A percentile compares a stretch with the other conserved stretches of the same genome.
These are phyloP conservation scores for Chenopodium album DNA, from an alignment of 148 eudicot species.

Conservation along the genomic window DNA sequence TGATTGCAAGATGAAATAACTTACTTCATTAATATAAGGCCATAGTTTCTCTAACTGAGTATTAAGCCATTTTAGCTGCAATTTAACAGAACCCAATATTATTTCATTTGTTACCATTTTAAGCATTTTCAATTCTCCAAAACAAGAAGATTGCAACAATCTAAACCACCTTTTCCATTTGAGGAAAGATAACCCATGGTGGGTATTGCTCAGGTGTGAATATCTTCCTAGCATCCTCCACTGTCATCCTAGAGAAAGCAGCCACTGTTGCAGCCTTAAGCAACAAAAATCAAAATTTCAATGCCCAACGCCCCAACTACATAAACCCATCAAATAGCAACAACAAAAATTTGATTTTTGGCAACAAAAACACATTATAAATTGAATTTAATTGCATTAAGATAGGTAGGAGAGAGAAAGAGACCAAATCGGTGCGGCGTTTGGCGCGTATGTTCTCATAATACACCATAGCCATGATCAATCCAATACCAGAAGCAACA, in stretches of 20 bases:
- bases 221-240: conserved; percentile 68
- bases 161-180: conserved; percentile 63
- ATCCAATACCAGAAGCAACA: conserved; percentile 53
- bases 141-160: conserved; percentile 1
- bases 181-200: conserved; percentile 72
- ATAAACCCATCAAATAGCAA: background rate
- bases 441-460: conserved; percentile 53
- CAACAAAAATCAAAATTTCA: background rate
- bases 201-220: conserved; percentile 62
- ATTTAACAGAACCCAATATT: background rate
- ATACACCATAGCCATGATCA: conserved; percentile 56
- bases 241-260: conserved; percentile 64
- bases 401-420: background rate
- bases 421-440: conserved; percentile 66
- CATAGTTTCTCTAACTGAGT: conserved; percentile 66
- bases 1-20: background rate
- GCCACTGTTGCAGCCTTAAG: conserved; percentile 62
- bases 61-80: conserved; percentile 87
- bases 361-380: background rate
- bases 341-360: background rate
- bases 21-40: conserved; percentile 84
- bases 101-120: conserved; percentile 4
- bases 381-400: background rate
- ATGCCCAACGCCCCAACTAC: background rate
- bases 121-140: background rate